Evolutionary conservation across 78 protist genomes (phyloP).

Genomic region (Blattamonas nauphoetae): DNA sequence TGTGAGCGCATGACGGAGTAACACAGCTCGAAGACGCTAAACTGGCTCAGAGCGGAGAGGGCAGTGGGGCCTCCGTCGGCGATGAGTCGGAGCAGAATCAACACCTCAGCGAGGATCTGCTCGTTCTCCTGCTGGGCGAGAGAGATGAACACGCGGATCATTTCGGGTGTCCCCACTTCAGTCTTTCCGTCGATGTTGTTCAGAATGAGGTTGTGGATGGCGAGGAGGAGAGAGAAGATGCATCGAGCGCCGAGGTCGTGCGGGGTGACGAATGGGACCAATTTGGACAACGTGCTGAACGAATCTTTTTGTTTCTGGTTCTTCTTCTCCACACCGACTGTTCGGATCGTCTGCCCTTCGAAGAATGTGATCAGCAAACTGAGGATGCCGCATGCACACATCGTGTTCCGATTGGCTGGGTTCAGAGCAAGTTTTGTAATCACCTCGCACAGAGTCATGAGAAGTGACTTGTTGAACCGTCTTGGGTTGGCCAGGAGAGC

Average conservation of each 20-base stretch:
- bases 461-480: not conserved
- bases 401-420: not conserved
- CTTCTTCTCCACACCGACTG: not conserved
- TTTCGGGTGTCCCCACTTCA: not conserved
- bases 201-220: not conserved
- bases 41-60: not conserved
- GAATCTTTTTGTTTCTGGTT: not conserved
- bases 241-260: not conserved
- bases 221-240: not conserved
- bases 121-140: not conserved
- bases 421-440: not conserved
- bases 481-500: not conserved
- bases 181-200: not conserved
- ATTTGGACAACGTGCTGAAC: not conserved
- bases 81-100: not conserved
- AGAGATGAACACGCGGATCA: not conserved
- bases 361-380: not conserved
- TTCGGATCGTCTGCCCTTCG: not conserved
- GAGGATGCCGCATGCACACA: not conserved
- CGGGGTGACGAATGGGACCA: not conserved
- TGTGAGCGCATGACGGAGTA: not conserved
- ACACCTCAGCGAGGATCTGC: not conserved
- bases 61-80: not conserved
- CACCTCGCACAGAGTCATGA: not conserved
- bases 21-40: not conserved